Percentiles rank a stretch among this genome's conserved stretches.
These are phyloP conservation scores for Balakata baccata DNA, from an alignment of 345 rosid genomes.

Conservation along the genomic window DNA sequence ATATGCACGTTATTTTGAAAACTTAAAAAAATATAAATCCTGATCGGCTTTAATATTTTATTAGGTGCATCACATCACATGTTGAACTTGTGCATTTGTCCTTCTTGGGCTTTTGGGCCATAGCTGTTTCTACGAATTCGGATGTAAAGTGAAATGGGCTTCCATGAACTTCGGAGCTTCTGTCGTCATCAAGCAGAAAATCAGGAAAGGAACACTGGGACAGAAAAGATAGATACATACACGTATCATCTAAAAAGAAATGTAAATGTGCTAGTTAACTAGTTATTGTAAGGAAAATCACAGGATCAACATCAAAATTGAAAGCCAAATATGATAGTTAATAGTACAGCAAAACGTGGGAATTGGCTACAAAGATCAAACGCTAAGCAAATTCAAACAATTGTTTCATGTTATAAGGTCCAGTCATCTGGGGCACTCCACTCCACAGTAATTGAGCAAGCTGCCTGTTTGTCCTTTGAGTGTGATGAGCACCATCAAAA, in stretches of 20 bases:
- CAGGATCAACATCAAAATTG: not conserved
- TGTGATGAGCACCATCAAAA: conserved; percentile 16
- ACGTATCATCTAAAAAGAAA: not conserved
- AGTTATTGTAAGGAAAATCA: not conserved
- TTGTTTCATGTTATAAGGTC: conserved; percentile 36
- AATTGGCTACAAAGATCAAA: not conserved
- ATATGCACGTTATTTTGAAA: no score
- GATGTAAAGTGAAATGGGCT: not conserved
- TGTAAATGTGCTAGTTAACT: not conserved
- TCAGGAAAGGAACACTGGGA: not conserved
- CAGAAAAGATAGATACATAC: no score
- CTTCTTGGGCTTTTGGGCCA: not conserved
- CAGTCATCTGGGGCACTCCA: conserved; percentile 16
- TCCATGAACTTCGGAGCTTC: not conserved
- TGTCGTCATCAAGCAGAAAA: no score
- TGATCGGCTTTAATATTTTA: not conserved
- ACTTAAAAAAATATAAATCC: no score
- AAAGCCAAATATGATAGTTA: not conserved
- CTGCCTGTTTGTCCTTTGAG: conserved; percentile 16
- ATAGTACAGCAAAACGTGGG: not conserved
- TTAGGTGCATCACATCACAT: not conserved
- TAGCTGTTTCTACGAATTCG: not conserved
- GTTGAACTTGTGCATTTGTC: not conserved
- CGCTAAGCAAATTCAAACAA: conserved; percentile 22
- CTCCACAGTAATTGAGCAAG: conserved; percentile 17